Conservation (phyloP, 2,329 filamentous ascomycete species). For the Hymenoscyphus fructigenus region DNA sequence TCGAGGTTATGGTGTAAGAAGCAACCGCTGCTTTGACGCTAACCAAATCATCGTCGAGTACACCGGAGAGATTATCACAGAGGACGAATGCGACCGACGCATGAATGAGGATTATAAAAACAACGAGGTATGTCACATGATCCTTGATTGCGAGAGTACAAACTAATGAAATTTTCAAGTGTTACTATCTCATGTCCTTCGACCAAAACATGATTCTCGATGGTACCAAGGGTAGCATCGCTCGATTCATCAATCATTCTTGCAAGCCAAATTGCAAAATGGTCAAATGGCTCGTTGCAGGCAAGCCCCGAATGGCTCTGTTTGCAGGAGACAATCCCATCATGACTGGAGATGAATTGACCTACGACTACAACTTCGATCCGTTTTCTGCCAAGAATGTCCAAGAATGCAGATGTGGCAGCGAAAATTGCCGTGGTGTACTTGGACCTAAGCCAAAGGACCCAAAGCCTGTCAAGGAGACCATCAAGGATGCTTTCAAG, state of each 20-base stretch:
- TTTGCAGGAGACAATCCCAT: slow-evolving; percentile 90
- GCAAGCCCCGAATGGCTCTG: slow-evolving; percentile 92
- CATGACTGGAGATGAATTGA: slow-evolving; percentile 92
- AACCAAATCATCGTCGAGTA: slow-evolving; percentile 99
- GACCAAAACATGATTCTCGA: slow-evolving; percentile 99
- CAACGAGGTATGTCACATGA: slow-evolving; percentile 67
- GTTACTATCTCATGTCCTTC: slow-evolving; percentile 98
- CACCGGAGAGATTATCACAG: slow-evolving; percentile 94
- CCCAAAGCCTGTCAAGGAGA: slow-evolving; percentile 49
- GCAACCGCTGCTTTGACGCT: slow-evolving; percentile 81
- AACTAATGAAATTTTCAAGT: slow-evolving; percentile 51
- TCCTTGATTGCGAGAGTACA: slow-evolving; percentile 16
- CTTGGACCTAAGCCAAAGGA: slow-evolving; percentile 62
- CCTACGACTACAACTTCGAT: slow-evolving; percentile 83
- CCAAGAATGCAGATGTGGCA: slow-evolving; percentile 64
- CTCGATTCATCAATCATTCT: slow-evolving; percentile 96
- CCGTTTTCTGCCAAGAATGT: slow-evolving; percentile 69
- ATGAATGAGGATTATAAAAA: slow-evolving; percentile 95
- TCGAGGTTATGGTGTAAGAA: slow-evolving; percentile 87
- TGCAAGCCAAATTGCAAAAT: slow-evolving; percentile 96
- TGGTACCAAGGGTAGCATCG: slow-evolving; percentile 91
- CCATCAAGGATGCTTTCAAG: slow-evolving; percentile 37
- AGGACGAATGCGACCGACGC: slow-evolving; percentile 85
- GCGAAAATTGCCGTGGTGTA: slow-evolving; percentile 62
- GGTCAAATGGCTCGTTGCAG: slow-evolving; percentile 96